Conservation (phyloP, 495 filamentous ascomycete genomes). For the Penicillium nucicola region DNA sequence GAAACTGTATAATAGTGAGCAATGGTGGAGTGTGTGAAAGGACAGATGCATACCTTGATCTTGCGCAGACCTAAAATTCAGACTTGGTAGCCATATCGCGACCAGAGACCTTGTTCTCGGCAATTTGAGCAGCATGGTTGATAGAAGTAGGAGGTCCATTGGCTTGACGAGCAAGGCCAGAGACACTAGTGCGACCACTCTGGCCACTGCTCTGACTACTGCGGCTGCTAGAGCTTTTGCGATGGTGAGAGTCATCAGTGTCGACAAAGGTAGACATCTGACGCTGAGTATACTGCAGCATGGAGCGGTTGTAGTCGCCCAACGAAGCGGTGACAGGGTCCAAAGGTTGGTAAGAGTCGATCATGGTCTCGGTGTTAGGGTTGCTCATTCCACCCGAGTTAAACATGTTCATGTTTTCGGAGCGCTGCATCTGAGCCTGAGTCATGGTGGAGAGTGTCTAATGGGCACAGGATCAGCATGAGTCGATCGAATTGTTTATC, state of each 20-base stretch:
- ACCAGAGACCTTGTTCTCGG: background rate
- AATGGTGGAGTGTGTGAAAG: no score
- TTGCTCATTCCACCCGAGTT: constrained; percentile 14
- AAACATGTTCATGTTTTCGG: constrained; percentile 21
- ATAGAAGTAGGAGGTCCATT: constrained; percentile 14
- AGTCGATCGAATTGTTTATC: background rate
- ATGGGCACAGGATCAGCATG: background rate
- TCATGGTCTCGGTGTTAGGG: constrained; percentile 13
- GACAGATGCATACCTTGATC: constrained; percentile 13
- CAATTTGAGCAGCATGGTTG: constrained; percentile 3
- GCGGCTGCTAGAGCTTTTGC: constrained; percentile 19
- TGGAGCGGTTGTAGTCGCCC: constrained; percentile 45
- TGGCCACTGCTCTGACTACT: constrained; percentile 34
- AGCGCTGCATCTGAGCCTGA: constrained; percentile 19
- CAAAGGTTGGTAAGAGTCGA: constrained; percentile 18
- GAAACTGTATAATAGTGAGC: no score
- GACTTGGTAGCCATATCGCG: constrained; percentile 9
- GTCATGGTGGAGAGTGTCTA: constrained; percentile 22
- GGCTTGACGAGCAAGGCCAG: constrained; percentile 16
- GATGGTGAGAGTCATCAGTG: constrained; percentile 19
- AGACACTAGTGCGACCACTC: constrained; percentile 29
- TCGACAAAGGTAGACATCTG: constrained; percentile 42
- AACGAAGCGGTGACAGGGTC: constrained; percentile 30
- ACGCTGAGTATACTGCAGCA: constrained; percentile 45
- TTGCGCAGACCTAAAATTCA: constrained; percentile 6